Evolutionary conservation across 1,284 basidiomycete species (phyloP), one percentile per base, ranked within the genome.

Genomic region (Puccinia polysora): DNA sequence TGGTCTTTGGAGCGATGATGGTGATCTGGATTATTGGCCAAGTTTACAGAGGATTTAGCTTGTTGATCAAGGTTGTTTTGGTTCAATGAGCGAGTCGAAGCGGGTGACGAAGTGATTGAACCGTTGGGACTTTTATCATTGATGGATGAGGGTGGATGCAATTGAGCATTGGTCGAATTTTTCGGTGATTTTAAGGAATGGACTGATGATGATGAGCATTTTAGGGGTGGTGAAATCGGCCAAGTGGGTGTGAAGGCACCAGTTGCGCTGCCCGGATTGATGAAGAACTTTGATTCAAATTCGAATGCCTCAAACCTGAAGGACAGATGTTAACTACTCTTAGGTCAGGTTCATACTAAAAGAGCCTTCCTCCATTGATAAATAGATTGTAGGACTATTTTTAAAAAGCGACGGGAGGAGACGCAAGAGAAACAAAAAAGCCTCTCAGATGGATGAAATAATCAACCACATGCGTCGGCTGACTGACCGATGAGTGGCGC

Each of bases 301-400:
- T 95, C 93, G 74, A 92, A 88, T 3, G 93, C 91, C 80, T 97
- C 91, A 81, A 98, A 97, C 32, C 90, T 92, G 78, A n/a, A n/a
- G 15, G 25, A 20, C 14, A 7, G 32, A 3, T 2, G 25, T 15
- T n/a, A n/a, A 23, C 12, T 0, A 0, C n/a, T n/a, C n/a, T n/a
- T n/a, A n/a, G n/a, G n/a, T n/a, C n/a, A n/a, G n/a, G n/a, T n/a
- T n/a, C n/a, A n/a, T n/a, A n/a, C n/a, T 34, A 45, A 30, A 25
- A 49, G 28, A 0, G 32, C 6, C 20, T 56, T 34, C 52, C 28
- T 50, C 49, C 3, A n/a, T n/a, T n/a, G n/a, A n/a, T n/a, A n/a
- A n/a, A n/a, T n/a, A n/a, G n/a, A n/a, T n/a, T 7, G 25, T 8
- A 47, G 12, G 5, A 34, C 32, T n/a, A 43, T 14, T n/a, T 43